Evolutionary conservation across 106 monocot genomes (phyloP).

Genomic region (Agapanthus africanus): DNA sequence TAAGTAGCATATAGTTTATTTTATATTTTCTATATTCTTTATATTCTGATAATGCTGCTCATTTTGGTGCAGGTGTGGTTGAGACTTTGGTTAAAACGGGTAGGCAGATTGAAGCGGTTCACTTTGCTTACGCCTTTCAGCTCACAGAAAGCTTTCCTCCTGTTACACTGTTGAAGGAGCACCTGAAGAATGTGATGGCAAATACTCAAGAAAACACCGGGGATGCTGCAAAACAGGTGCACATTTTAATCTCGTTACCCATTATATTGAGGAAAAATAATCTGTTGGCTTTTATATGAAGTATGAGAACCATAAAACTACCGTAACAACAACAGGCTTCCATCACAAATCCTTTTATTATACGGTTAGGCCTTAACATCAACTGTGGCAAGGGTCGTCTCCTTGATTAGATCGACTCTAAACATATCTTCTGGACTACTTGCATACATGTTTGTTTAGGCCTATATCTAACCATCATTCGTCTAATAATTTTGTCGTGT

Average conservation of each 20-base stretch:
- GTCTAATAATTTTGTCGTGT: too few species aligned
- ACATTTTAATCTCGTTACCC: background rate
- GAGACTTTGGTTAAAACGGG: conserved; percentile 41
- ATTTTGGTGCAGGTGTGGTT: conserved; percentile 33
- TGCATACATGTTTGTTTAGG: too few species aligned
- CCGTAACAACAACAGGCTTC: too few species aligned
- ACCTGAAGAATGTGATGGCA: conserved; percentile 17
- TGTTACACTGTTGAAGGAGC: conserved; percentile 42
- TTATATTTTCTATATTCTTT: background rate
- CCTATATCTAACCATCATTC: too few species aligned
- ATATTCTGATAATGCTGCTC: background rate
- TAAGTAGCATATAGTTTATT: background rate
- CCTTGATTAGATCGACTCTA: too few species aligned
- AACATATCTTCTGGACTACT: too few species aligned
- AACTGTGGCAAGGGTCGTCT: too few species aligned
- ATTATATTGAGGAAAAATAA: background rate
- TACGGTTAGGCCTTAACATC: too few species aligned
- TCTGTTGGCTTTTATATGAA: background rate
- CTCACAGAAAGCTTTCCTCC: conserved; percentile 53
- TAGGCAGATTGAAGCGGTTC: conserved; percentile 61
- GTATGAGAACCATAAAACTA: background rate
- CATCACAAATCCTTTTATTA: too few species aligned
- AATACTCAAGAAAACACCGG: conserved; percentile 14
- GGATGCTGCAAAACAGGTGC: conserved; percentile 16
- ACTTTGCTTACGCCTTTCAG: conserved; percentile 49